Base-by-base conservation (phyloP, 805 yeast species). In the Starmerella geochares region DNA sequence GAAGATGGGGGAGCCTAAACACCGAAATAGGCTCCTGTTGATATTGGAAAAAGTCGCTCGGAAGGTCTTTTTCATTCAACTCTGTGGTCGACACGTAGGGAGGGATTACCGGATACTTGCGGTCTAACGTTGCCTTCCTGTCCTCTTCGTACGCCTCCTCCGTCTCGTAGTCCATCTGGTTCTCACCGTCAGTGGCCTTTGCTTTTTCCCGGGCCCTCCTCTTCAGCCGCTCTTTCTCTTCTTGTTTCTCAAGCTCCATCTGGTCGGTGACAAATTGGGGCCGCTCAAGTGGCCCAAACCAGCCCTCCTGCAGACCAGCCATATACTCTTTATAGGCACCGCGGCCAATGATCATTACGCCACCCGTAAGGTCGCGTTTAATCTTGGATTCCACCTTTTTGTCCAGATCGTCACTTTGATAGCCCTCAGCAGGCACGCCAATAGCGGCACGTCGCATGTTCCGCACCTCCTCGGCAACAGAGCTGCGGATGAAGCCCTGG, bases 291-390 rank as follows among this genome's bases (percentile, higher is more conserved):
- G 97, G 97, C 0, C 98, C 98, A 41, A 92, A 67, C 62, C 92
- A 73, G 5, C 98, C 98, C 69, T 92, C 98, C 59, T 92, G 96
- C 10, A 92, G 64, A 9, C 99, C 99, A 39, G 76, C 74, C 47
- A 92, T 64, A 63, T 86, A 92, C 71, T 92, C 99, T 65, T 90
- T 90, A 65, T 77, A 92, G 0, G 96, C 90, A 50, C 98, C 98
- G 64, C 99, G 75, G 4, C 99, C 99, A 23, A 92, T 69, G 63
- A 96, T 85, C 19, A 92, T 75, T 11, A 87, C 81, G 39, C 97
- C 98, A 23, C 96, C 96, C 8, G 76, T 60, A 7, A 57, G 54
- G 55, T 76, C 77, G 11, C 60, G 46, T 20, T 57, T 62, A 23
- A 61, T 52, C 33, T 52, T 55, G 40, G 65, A 65, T n/a, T 64